Evolutionary conservation across 371 early-diverging fungal species (phyloP), one percentile per base, ranked within the genome.

Genomic region (Paraphysoderma sedebokerense): DNA sequence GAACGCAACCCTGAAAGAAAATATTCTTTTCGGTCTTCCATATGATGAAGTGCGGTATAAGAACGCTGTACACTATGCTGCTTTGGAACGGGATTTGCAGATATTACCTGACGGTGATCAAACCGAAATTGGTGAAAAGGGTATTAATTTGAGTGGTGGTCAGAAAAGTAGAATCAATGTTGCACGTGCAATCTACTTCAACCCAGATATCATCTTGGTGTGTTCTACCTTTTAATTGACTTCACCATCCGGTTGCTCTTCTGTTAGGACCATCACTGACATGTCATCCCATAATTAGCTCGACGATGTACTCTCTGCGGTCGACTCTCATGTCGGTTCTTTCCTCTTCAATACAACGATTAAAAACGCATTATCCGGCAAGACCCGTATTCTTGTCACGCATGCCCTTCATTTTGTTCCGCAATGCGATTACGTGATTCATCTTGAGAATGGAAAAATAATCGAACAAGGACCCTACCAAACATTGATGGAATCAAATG

Each of bases 111-210:
- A 70, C 34, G 89, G 92, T 17, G 95, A 97, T 62, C 57, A 68
- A 59, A 89, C 89, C 3, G 93, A 93, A 61, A 92, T 96, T 62
- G 97, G 93, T 33, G 93, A 92, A 59, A 74, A 81, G 46, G 92
- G 93, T 32, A 85, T 90, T 62, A 89, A 83, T 49, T 56, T 92
- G 44, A 81, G 81, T 0, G 93, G 89, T 46, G 88, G 87, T 5
- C 86, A 87, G 56, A 82, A 79, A 62, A 74, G 74, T 6, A 72
- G 85, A 52, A 67, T 85, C n/a, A 74, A 76, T 7, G 54, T 77
- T 40, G 87, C 87, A 1, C 70, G 87, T 11, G 86, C 85, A 20
- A 76, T 85, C 20, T 92, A 92, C 57, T 70, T 78, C 33, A 68
- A 77, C 38, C 79, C 87, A n/a, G 88, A 88, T 61, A 71, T 89